Evolutionary conservation across 306 rosid genomes (phyloP), one percentile per base, ranked within the genome.

Genomic region (Glycine tomentella): DNA sequence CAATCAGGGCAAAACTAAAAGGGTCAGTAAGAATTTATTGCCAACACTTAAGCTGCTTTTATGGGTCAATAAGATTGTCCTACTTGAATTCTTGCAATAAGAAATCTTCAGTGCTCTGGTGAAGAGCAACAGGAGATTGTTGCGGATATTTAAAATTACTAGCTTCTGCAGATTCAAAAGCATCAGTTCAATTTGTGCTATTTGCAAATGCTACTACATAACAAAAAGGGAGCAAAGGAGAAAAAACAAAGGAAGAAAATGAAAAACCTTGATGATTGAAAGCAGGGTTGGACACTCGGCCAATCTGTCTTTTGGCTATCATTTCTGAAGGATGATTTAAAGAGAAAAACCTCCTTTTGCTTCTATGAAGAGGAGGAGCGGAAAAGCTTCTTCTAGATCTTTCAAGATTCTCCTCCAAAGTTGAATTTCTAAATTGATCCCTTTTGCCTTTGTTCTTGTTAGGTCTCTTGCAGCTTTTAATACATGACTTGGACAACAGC

Each of bases 311-410:
- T 78, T 77, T 55, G 44, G 82, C 83, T 78, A 74, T 78, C 55
- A n/a, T 56, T 61, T 78, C 55, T 33, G 76, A 76, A 78, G 85
- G 86, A 63, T 86, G 87, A 73, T 85, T 86, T 74, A 89, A 86
- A 75, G 89, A 81, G 79, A 69, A 58, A 81, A 88, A 91, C 86
- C 75, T 89, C 78, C 86, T 87, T 86, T 88, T 93, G 38, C 90
- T 72, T 86, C 84, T 87, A 81, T 84, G 69, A 80, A 90, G 87
- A 57, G 99, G 98, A 65, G 98, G 98, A 86, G 98, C 94, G 13
- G 98, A 95, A 77, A 53, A 80, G 87, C 98, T 84, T 86, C 99
- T 83, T 83, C 70, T 88, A 31, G 86, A 78, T 82, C 94, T 89
- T 84, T 79, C 67, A 74, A 17, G 75, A 78, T 48, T 78, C 56